These are phyloP conservation scores for Dioscorea alata DNA, from an alignment of 106 monocot genomes.

Conservation along the genomic window DNA sequence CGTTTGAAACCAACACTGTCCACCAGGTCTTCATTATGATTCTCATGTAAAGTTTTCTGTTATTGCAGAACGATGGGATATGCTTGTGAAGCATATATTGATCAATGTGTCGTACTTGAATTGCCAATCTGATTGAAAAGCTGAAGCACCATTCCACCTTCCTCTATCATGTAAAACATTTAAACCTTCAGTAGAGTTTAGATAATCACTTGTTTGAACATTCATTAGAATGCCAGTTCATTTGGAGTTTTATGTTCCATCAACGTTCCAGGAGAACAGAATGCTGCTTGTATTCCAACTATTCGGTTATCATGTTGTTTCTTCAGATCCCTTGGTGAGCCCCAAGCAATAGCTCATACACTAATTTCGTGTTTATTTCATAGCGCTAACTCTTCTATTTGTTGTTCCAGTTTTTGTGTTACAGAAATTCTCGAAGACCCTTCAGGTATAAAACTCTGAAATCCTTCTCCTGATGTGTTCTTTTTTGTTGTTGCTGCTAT, in stretches of 20 bases:
- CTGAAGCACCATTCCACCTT: not conserved
- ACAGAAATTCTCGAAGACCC: not conserved
- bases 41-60: not conserved
- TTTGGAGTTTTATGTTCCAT: slow-evolving; percentile 8
- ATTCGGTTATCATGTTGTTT: slow-evolving; percentile 1
- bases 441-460: too few relatives aligned
- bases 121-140: not conserved
- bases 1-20: not conserved
- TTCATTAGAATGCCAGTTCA: not conserved
- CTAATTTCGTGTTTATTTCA: not conserved
- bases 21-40: not conserved
- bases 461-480: too few relatives aligned
- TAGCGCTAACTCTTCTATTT: slow-evolving; percentile 16
- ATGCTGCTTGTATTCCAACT: slow-evolving; percentile 10
- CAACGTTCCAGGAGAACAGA: slow-evolving; percentile 15
- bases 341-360: slow-evolving; percentile 5
- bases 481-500: too few relatives aligned
- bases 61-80: not conserved
- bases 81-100: not conserved
- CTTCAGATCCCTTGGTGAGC: slow-evolving; percentile 14
- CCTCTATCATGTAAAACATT: slow-evolving; percentile 8
- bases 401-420: slow-evolving; percentile 7
- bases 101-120: not conserved
- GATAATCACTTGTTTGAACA: slow-evolving; percentile 1
- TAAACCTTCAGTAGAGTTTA: not conserved